phyloP scores from a whole-genome alignment of 2,329 filamentous ascomycete species.

The Exserohilum rostratum region DNA sequence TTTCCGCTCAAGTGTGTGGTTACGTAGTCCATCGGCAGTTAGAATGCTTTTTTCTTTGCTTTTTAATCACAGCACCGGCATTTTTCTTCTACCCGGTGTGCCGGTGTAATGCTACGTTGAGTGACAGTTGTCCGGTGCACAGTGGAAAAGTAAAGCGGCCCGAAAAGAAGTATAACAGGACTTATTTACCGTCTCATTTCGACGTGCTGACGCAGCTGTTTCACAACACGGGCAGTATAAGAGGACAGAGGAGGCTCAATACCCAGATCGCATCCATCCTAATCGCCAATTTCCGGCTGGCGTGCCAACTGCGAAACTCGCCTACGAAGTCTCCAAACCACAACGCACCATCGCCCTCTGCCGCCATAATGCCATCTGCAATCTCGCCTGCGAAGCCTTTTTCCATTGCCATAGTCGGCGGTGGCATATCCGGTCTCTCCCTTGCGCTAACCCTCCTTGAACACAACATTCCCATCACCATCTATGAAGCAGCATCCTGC shows the following conservation, averaged over 20 bases:
- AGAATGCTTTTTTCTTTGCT: background rate
- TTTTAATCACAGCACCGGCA: too few relatives aligned
- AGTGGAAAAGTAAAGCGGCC: too few relatives aligned
- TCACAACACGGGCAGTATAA: too few relatives aligned
- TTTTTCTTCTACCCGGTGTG: too few relatives aligned
- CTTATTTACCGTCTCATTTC: too few relatives aligned
- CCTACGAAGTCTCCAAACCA: background rate
- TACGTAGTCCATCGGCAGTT: background rate
- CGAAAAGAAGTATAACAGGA: too few relatives aligned
- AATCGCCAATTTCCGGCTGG: background rate
- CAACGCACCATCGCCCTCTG: background rate
- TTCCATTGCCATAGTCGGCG: conserved; percentile 63
- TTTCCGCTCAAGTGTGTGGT: background rate
- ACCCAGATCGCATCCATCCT: too few relatives aligned
- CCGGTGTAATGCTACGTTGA: too few relatives aligned
- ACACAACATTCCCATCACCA: conserved; percentile 53
- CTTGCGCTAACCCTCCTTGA: conserved; percentile 61
- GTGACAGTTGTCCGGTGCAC: too few relatives aligned
- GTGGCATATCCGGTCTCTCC: conserved; percentile 63
- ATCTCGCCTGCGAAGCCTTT: conserved; percentile 43
- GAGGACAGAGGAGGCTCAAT: too few relatives aligned
- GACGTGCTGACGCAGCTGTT: too few relatives aligned
- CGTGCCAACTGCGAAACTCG: background rate
- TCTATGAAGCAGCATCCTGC: conserved; percentile 62
- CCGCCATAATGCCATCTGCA: conserved; percentile 24